Conservation (phyloP, 176 grass and related monocot species). For the Rhynchospora tenuis region DNA sequence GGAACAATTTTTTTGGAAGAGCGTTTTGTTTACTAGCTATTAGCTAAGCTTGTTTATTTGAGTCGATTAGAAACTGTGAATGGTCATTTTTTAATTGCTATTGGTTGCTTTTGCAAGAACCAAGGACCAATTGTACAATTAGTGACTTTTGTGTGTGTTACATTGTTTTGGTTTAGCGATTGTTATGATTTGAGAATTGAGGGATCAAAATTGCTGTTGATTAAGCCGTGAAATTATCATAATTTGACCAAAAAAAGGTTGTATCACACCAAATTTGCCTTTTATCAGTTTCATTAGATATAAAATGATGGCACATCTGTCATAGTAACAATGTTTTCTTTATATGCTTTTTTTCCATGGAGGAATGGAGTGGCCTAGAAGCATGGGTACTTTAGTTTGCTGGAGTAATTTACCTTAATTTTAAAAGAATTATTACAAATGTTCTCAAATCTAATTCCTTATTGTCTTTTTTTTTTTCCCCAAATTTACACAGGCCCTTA, state of each 20-base stretch:
- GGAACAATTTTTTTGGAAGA: background rate
- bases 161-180: background rate
- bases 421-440: background rate
- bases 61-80: background rate
- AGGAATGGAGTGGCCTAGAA: background rate
- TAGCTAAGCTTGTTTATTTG: background rate
- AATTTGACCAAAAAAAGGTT: background rate
- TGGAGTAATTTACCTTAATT: background rate
- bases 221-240: background rate
- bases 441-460: background rate
- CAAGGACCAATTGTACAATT: background rate
- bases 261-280: background rate
- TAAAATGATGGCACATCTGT: background rate
- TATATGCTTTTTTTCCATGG: background rate
- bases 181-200: background rate
- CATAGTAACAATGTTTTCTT: background rate
- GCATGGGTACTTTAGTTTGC: background rate
- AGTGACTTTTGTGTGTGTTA: background rate
- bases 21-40: background rate
- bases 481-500: constrained; percentile 41
- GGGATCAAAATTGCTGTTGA: background rate
- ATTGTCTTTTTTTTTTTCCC: background rate
- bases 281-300: background rate
- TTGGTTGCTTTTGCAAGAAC: background rate
- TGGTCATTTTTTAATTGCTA: background rate